phyloP scores from a whole-genome alignment of 345 rosid species.

The Aegle marmelos region DNA sequence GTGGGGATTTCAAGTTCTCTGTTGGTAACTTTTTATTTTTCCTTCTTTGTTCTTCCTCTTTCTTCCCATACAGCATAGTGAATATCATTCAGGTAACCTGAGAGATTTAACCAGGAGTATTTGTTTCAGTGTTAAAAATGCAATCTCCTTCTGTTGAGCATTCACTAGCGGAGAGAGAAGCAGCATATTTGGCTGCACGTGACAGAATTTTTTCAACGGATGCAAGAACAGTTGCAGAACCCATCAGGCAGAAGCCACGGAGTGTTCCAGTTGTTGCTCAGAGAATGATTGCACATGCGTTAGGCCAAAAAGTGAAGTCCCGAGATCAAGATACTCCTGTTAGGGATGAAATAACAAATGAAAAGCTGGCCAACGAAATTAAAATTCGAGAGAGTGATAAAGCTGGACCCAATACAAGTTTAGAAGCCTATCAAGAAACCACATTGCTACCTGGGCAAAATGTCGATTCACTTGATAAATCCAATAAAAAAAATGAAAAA shows the following conservation, averaged over 20 bases:
- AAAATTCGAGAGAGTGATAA: constrained; percentile 18
- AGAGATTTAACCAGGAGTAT: not conserved
- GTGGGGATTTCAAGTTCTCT: not conserved
- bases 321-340: constrained; percentile 7
- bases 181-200: constrained; percentile 67
- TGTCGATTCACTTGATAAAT: constrained; percentile 5
- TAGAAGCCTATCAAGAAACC: constrained; percentile 16
- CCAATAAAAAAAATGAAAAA: constrained; percentile 13
- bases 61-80: not conserved
- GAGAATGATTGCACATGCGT: constrained; percentile 77
- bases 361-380: constrained; percentile 12
- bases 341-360: constrained; percentile 18
- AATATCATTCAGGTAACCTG: not conserved
- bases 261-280: constrained; percentile 57
- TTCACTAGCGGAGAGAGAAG: constrained; percentile 55
- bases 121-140: constrained; percentile 32
- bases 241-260: constrained; percentile 40
- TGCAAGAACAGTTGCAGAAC: constrained; percentile 32
- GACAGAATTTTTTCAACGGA: constrained; percentile 51
- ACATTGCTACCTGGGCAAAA: not conserved
- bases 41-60: not conserved
- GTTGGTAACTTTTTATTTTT: not conserved
- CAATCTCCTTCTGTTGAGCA: constrained; percentile 30
- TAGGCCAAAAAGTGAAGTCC: constrained; percentile 44
- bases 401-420: constrained; percentile 19